phyloP scores from a whole-genome alignment of 164 flowering plant species.

The Amborella trichopoda region DNA sequence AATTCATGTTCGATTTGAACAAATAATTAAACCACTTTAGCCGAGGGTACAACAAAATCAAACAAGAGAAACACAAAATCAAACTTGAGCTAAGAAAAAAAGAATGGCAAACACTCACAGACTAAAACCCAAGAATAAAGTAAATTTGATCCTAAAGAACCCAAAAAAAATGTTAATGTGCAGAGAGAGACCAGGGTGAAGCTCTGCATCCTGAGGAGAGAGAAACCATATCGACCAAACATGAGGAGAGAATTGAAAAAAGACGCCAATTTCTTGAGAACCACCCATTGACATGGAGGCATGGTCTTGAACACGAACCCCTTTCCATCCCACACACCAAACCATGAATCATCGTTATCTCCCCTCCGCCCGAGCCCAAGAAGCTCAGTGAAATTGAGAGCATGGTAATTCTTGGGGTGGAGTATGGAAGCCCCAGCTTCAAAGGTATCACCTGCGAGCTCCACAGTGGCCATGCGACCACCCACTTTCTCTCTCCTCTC shows the following conservation, averaged over 20 bases:
- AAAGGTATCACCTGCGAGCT: conserved; percentile 53
- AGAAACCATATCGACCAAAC: conserved; percentile 55
- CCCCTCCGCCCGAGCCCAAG: conserved; percentile 27
- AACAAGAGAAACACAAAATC: too few species aligned
- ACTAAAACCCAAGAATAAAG: too few species aligned
- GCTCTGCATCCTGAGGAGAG: conserved; percentile 53
- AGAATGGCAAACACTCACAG: too few species aligned
- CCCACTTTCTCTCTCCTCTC: conserved; percentile 63
- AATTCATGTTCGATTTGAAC: too few species aligned
- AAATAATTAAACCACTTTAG: too few species aligned
- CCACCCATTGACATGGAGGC: conserved; percentile 5
- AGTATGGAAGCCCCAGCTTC: conserved; percentile 92
- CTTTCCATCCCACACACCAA: conserved; percentile 79
- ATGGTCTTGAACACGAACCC: conserved; percentile 53
- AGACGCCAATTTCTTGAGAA: conserved; percentile 14
- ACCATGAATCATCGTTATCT: conserved; percentile 14
- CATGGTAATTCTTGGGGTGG: conserved; percentile 81
- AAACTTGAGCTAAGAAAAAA: too few species aligned
- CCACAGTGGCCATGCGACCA: conserved; percentile 74
- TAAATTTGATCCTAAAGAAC: too few species aligned
- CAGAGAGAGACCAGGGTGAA: conserved; percentile 46
- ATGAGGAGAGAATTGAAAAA: conserved; percentile 30
- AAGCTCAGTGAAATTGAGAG: conserved; percentile 30
- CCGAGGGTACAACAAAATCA: too few species aligned
- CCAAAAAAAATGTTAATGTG: not conserved